Conservation (phyloP, 2,329 filamentous ascomycete genomes). For the Penicillium nordicum region DNA sequence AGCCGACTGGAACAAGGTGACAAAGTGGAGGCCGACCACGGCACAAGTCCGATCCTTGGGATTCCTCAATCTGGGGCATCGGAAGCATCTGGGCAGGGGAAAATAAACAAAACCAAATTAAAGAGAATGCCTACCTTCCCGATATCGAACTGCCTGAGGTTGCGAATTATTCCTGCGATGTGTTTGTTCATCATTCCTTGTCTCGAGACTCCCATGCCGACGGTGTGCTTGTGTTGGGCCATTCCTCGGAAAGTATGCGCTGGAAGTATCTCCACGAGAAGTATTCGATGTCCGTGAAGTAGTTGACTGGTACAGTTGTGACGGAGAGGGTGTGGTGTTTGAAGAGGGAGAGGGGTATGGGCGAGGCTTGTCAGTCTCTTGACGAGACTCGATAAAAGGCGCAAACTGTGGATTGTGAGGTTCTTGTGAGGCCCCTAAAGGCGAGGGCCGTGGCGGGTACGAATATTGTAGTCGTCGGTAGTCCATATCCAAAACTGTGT, state of each 20-base stretch:
- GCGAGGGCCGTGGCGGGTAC: conserved; percentile 33
- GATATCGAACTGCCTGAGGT: conserved; percentile 11
- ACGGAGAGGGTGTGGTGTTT: background rate
- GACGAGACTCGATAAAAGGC: conserved; percentile 22
- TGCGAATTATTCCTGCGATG: conserved; percentile 25
- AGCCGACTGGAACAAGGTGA: background rate
- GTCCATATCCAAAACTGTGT: conserved; percentile 20
- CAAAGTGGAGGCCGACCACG: conserved; percentile 19
- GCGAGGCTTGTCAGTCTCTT: conserved; percentile 19
- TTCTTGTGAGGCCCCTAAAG: conserved; percentile 31
- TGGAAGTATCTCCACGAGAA: conserved; percentile 15
- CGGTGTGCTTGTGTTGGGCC: conserved; percentile 15
- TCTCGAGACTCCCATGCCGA: conserved; percentile 21
- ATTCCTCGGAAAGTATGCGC: conserved; percentile 19
- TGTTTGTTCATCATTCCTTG: conserved; percentile 9
- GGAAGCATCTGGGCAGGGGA: conserved; percentile 10
- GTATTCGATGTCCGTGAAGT: conserved; percentile 16
- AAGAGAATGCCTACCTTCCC: conserved; percentile 16
- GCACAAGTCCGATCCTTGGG: conserved; percentile 22
- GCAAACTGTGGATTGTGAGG: conserved; percentile 27
- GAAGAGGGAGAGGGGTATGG: conserved; percentile 12
- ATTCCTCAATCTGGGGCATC: conserved; percentile 20
- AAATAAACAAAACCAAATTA: conserved; percentile 2
- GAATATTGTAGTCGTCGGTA: conserved; percentile 27
- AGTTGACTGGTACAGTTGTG: conserved; percentile 9